phyloP scores from a whole-genome alignment of 768 basidiomycete genomes.

The Russula griseocarnosa region DNA sequence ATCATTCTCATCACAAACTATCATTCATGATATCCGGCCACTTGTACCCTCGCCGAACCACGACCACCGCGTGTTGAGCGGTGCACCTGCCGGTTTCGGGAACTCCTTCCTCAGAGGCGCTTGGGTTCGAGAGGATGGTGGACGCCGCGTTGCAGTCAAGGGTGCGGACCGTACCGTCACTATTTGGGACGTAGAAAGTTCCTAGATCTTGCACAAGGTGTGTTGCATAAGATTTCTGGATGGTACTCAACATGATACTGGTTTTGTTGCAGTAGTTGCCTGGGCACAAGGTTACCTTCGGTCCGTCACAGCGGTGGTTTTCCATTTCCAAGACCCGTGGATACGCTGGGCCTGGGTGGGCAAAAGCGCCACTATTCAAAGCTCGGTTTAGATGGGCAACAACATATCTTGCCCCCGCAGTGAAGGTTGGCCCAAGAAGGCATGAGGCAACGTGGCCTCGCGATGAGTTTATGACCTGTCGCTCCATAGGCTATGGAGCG shows the following conservation, averaged over 20 bases:
- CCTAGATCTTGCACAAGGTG: slow-evolving; percentile 76
- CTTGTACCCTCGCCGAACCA: slow-evolving; percentile 84
- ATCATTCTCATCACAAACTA: slow-evolving; percentile 81
- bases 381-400: no score
- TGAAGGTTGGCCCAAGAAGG: no score
- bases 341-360: no score
- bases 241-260: neutral
- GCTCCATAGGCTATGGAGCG: no score
- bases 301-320: slow-evolving; percentile 91
- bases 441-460: no score
- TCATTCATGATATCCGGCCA: slow-evolving; percentile 91
- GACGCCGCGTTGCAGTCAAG: slow-evolving; percentile 78
- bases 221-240: slow-evolving; percentile 21
- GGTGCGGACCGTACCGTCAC: slow-evolving; percentile 85
- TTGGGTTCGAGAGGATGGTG: slow-evolving; percentile 86
- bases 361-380: no score
- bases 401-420: no score
- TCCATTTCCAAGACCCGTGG: slow-evolving; percentile 93
- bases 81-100: slow-evolving; percentile 94
- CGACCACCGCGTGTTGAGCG: slow-evolving; percentile 71
- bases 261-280: slow-evolving; percentile 56
- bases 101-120: slow-evolving; percentile 75
- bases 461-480: no score
- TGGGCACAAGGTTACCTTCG: slow-evolving; percentile 97
- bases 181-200: slow-evolving; percentile 83